Evolutionary conservation across 345 rosid genomes (phyloP), one percentile per base, ranked within the genome.

Genomic region (Brassica carinata): DNA sequence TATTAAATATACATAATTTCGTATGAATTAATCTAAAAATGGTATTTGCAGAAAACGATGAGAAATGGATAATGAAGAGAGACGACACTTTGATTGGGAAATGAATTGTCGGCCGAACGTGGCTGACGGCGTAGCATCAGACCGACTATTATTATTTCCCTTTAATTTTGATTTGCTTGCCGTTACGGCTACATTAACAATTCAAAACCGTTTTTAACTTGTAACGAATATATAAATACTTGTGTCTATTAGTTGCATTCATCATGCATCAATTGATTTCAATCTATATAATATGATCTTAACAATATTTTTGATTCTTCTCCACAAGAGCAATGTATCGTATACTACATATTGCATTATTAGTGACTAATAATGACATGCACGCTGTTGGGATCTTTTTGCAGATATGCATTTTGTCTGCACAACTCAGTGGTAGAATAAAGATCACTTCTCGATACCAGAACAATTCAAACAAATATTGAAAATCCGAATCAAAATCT

Each of bases 81-180:
- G 80, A 71, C 63, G 77, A 70, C 72, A 70, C 27, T 70, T 75
- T 75, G 77, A 76, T 71, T 71, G 80, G 77, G 14, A 69, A 71
- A 66, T 75, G 72, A 71, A 76, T 71, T 75, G 80, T 81, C 73
- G 77, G 73, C 73, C 64, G 69, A 76, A 76, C 84, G 84, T 81
- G 84, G 80, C 77, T 76, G 64, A 81, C 74, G 80, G 45, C 80
- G 80, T 71, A 18, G 51, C 2, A 40, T 65, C 64, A 76, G 84
- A 81, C 84, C 80, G 80, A 81, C 69, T 81, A 65, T 43, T 64
- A 71, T 29, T 62, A 70, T 75, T 63, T 51, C 71, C 71, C 67
- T 75, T 63, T 51, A 57, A 70, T 75, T 81, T 81, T 71, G 73
- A 81, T 71, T 81, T 81, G 84, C 80, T 75, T 81, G 73, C 68